A percentile compares a stretch with the other conserved stretches of the same genome.
These are phyloP conservation scores for Cercospora janseana DNA, from an alignment of 2,329 filamentous ascomycete genomes.

Conservation along the genomic window DNA sequence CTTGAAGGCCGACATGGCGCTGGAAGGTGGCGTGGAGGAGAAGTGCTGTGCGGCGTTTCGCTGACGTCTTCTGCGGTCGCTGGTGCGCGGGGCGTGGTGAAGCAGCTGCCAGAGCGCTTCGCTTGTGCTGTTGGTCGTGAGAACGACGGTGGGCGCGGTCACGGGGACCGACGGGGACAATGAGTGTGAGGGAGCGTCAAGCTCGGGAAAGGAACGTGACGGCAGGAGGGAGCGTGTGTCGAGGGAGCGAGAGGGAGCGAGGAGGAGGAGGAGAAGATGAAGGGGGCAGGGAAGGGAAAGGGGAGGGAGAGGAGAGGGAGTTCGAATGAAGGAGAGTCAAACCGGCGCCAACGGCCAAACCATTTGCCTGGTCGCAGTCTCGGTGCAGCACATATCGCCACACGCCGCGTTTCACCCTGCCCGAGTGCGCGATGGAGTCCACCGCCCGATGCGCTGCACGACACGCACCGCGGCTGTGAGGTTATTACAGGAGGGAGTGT, in stretches of 20 bases:
- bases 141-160: constrained; percentile 40
- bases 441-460: no score
- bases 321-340: no score
- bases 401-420: no score
- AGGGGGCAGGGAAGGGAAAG: constrained; percentile 23
- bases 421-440: no score
- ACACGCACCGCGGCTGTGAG: no score
- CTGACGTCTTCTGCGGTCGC: constrained; percentile 4
- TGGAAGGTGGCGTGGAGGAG: constrained; percentile 18
- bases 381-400: no score
- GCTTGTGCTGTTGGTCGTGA: constrained; percentile 27
- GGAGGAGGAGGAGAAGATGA: background rate
- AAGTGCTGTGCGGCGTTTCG: constrained; percentile 2
- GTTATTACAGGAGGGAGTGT: no score
- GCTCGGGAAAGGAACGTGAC: constrained; percentile 36
- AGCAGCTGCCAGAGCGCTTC: constrained; percentile 44
- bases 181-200: constrained; percentile 37
- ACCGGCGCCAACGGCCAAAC: no score
- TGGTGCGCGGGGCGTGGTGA: constrained; percentile 7
- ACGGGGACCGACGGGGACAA: constrained; percentile 30
- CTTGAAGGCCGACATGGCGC: constrained; percentile 39
- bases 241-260: constrained; percentile 4
- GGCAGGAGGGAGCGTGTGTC: constrained; percentile 25
- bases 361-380: no score
- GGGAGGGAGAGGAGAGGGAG: constrained; percentile 14